These are phyloP conservation scores for Myriosclerotinia scirpicola DNA, from an alignment of 2,329 filamentous ascomycete genomes.

Conservation along the genomic window DNA sequence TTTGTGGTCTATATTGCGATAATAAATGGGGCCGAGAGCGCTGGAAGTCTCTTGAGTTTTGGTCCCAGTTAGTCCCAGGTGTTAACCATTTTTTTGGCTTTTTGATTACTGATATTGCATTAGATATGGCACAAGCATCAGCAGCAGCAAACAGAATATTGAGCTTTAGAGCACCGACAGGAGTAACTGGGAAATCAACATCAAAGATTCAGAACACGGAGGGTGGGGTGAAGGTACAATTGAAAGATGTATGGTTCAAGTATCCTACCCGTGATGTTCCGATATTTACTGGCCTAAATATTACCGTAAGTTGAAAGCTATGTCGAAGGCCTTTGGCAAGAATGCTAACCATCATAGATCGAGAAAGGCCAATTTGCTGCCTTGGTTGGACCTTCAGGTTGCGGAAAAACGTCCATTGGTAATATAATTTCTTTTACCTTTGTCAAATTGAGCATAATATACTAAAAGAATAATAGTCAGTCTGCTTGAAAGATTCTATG, in stretches of 20 bases:
- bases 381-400: conserved; percentile 66
- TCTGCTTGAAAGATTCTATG: conserved; percentile 59
- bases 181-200: conserved; percentile 19
- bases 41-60: conserved; percentile 55
- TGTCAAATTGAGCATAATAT: background rate
- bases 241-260: conserved; percentile 57
- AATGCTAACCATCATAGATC: conserved; percentile 29
- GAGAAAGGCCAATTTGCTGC: conserved; percentile 69
- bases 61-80: conserved; percentile 42
- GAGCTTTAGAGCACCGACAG: conserved; percentile 35
- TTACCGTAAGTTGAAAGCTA: conserved; percentile 45
- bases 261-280: conserved; percentile 58
- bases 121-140: conserved; percentile 56
- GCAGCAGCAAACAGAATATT: conserved; percentile 62
- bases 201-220: conserved; percentile 37
- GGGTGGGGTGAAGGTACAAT: conserved; percentile 55
- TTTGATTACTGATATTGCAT: background rate
- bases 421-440: background rate
- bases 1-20: conserved; percentile 56
- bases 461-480: background rate
- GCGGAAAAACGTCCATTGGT: conserved; percentile 20
- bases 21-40: conserved; percentile 52
- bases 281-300: conserved; percentile 60
- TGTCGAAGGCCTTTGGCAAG: background rate
- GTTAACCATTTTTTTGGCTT: background rate